Percentiles rank a stretch among this genome's conserved stretches.
Evolutionary conservation across 2,329 filamentous ascomycete species (phyloP).

Genomic region (Exophiala oligosperma): DNA sequence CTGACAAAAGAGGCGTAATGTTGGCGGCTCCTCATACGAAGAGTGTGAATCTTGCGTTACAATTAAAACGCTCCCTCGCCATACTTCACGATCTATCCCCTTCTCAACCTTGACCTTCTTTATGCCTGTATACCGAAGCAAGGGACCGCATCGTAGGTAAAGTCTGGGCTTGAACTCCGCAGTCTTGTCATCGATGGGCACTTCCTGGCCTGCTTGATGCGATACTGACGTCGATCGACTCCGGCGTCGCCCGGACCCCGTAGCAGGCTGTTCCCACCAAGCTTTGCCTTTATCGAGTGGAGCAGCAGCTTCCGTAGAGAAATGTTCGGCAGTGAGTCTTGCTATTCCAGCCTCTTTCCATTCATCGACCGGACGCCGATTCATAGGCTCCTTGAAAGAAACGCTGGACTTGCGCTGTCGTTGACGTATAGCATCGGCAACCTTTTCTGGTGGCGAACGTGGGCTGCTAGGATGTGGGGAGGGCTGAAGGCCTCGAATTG

Average conservation of each 20-base stretch:
- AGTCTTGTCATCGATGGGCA: conserved; percentile 23
- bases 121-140: conserved; percentile 88
- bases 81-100: conserved; percentile 69
- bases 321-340: conserved; percentile 57
- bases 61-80: conserved; percentile 94
- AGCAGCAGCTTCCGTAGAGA: conserved; percentile 56
- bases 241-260: conserved; percentile 43
- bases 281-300: conserved; percentile 55
- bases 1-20: conserved; percentile 80
- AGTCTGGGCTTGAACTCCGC: conserved; percentile 72
- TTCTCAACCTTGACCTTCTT: conserved; percentile 49
- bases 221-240: conserved; percentile 50
- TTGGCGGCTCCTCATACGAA: conserved; percentile 75
- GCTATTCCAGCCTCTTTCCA: conserved; percentile 70
- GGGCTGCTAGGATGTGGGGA: conserved; percentile 26
- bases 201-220: conserved; percentile 46
- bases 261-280: conserved; percentile 73
- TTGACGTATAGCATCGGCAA: conserved; percentile 23
- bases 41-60: conserved; percentile 84
- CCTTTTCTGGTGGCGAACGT: conserved; percentile 21
- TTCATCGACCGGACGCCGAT: conserved; percentile 53
- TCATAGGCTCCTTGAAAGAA: conserved; percentile 48
- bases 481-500: conserved; percentile 17
- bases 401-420: conserved; percentile 38
- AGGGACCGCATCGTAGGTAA: conserved; percentile 84